These are phyloP conservation scores for Phyllosticta ampelicida DNA, from an alignment of 2,329 filamentous ascomycete species.

Conservation along the genomic window DNA sequence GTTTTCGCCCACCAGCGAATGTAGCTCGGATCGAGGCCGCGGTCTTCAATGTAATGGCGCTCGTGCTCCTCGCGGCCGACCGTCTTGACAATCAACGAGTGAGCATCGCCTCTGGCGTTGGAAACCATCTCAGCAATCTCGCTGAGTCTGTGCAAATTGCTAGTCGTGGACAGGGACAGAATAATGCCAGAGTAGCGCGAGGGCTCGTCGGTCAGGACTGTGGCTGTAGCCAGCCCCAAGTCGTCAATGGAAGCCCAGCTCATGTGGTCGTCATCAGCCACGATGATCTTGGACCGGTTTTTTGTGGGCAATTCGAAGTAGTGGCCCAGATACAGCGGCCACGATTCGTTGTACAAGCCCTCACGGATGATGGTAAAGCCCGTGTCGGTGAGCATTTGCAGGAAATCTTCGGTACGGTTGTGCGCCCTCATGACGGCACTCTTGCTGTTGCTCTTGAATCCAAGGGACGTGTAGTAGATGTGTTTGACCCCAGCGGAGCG, in stretches of 20 bases:
- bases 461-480: conserved; percentile 37
- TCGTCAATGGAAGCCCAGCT: conserved; percentile 36
- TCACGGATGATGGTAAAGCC: conserved; percentile 32
- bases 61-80: conserved; percentile 31
- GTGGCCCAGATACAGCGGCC: conserved; percentile 39
- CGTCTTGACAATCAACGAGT: conserved; percentile 23
- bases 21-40: conserved; percentile 24
- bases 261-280: conserved; percentile 32
- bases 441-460: conserved; percentile 31
- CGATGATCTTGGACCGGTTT: conserved; percentile 25
- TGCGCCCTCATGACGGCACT: conserved; percentile 37
- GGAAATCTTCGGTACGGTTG: conserved; percentile 33
- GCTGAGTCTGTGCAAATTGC: conserved; percentile 16
- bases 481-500: conserved; percentile 31
- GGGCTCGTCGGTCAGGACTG: conserved; percentile 25
- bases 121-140: conserved; percentile 24
- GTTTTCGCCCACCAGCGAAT: conserved; percentile 38
- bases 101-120: conserved; percentile 17
- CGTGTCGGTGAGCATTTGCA: conserved; percentile 19
- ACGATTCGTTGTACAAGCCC: conserved; percentile 37
- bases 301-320: conserved; percentile 27
- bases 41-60: conserved; percentile 28
- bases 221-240: conserved; percentile 33
- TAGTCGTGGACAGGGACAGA: conserved; percentile 28
- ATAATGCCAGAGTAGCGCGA: conserved; percentile 23